These are phyloP conservation scores for Phytophthora multivora DNA, from an alignment of 352 stramenopile species.

Conservation along the genomic window DNA sequence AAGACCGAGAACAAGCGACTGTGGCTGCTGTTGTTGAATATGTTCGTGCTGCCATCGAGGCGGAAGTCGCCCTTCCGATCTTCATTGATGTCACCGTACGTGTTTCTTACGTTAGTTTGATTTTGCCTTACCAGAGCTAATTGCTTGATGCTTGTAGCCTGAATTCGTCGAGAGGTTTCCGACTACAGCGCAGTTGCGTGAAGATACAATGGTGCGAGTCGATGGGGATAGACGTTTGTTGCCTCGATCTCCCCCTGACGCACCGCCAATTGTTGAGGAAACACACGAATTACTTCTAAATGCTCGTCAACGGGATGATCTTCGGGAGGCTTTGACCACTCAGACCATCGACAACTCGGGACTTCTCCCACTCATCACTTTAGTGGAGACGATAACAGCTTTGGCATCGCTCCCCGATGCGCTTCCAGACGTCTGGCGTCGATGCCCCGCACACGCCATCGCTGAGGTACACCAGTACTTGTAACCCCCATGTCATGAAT, in stretches of 20 bases:
- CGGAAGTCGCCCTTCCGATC: conserved; percentile 60
- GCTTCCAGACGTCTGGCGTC: conserved; percentile 49
- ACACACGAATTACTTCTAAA: conserved; percentile 53
- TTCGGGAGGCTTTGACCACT: conserved; percentile 30
- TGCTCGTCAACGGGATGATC: conserved; percentile 33
- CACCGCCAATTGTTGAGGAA: conserved; percentile 49
- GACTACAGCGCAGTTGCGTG: conserved; percentile 49
- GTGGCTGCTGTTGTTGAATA: conserved; percentile 53
- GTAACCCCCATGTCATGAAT: background rate
- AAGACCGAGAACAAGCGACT: conserved; percentile 50
- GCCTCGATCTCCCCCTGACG: conserved; percentile 26
- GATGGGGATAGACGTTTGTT: conserved; percentile 46
- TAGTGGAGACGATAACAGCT: conserved; percentile 43
- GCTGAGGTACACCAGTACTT: conserved; percentile 38
- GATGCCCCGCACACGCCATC: conserved; percentile 44
- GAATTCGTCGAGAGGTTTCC: conserved; percentile 60
- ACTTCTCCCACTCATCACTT: conserved; percentile 27
- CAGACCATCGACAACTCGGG: conserved; percentile 18
- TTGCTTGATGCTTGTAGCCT: conserved; percentile 39
- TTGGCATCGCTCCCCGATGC: conserved; percentile 41
- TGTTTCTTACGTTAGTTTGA: conserved; percentile 1
- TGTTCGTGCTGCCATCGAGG: conserved; percentile 58
- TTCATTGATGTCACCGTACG: conserved; percentile 67
- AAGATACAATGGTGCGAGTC: conserved; percentile 60
- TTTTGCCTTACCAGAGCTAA: background rate